A percentile compares a stretch with the other conserved stretches of the same genome.
Conservation (phyloP, 1,284 basidiomycete species). For the Trametes versicolor region DNA sequence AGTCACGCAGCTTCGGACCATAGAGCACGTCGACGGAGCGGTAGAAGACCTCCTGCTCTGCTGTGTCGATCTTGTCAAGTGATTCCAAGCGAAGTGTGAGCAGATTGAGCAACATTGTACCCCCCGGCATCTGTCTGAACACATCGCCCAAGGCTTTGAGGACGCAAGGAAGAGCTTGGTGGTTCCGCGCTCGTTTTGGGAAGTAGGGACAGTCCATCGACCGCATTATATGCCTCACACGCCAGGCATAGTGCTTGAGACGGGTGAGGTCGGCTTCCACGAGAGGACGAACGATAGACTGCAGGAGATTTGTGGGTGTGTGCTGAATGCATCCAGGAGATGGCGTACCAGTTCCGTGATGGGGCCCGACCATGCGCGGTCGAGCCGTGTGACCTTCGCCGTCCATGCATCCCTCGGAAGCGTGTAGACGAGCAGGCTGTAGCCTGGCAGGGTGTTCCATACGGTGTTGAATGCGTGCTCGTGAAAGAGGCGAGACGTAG, state of each 20-base stretch:
- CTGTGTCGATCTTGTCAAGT: background rate
- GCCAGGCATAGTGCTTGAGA: constrained; percentile 8
- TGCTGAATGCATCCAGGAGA: background rate
- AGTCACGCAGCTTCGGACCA: constrained; percentile 4
- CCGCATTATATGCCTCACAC: constrained; percentile 6
- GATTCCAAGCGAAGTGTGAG: background rate
- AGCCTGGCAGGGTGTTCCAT: constrained; percentile 20
- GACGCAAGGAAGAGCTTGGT: background rate
- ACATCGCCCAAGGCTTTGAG: background rate
- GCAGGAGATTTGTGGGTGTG: no score
- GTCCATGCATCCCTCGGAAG: constrained; percentile 14
- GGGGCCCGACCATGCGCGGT: background rate
- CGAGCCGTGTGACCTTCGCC: background rate
- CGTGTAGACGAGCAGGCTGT: constrained; percentile 11
- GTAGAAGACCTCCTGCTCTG: background rate
- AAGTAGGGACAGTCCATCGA: background rate
- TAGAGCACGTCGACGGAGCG: constrained; percentile 10
- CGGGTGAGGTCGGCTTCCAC: constrained; percentile 10
- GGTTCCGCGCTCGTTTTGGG: background rate
- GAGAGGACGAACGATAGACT: background rate
- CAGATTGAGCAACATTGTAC: constrained; percentile 11
- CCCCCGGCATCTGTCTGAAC: background rate
- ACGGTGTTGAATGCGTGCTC: constrained; percentile 19
- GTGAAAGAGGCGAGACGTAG: constrained; percentile 19
- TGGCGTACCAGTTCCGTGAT: background rate